Base-by-base conservation (phyloP, 2,329 filamentous ascomycete species). In the Talaromyces sp. region DNA sequence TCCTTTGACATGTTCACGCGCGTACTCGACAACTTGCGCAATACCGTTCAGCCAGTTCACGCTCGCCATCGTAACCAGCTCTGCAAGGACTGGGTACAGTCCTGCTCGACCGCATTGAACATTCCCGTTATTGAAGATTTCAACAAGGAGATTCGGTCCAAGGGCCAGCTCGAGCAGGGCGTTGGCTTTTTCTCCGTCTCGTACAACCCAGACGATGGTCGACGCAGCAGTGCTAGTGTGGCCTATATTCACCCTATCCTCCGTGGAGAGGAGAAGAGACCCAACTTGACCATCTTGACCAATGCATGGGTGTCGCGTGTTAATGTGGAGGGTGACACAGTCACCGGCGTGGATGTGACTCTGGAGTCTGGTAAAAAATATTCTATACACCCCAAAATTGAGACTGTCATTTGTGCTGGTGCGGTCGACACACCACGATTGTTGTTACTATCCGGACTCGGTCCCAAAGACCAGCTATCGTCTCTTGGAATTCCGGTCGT, bases 221-320 rank as follows among this genome's bases (percentile, higher is more conserved):
- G 87, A 71, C 88, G 93, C 68, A 94, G 90, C 81, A 93, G 90
- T 75, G 92, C 93, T 66, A 93, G 90, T 66, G 92, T 96, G 24
- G 93, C 93, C 19, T 97, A 97, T 80, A 93, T 97, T 73, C 93
- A 97, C 79, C 93, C 93, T 41, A 93, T 96, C 73, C 85, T 96
- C 61, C 87, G 90, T 47, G 92, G 91, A 47, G 89, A 93, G 57
- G 92, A 96, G 83, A 87, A 88, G 76, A 85, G 91, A 64, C 87
- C 91, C 14, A 97, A 97, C 81, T 79, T 97, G 75, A 95, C 91
- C 43, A 84, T 97, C 67, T 83, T 97, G 66, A 96, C 92, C 74
- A 90, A 96, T 74, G 90, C 92, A 31, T 95, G 92, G 89, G 93
- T 96, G 67, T 90, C 87, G 76, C 91, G 89, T 77, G 80, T 97